These are phyloP conservation scores for Auxenochlorella pyrenoidosa DNA, from an alignment of 139 green algal genomes.

Conservation along the genomic window DNA sequence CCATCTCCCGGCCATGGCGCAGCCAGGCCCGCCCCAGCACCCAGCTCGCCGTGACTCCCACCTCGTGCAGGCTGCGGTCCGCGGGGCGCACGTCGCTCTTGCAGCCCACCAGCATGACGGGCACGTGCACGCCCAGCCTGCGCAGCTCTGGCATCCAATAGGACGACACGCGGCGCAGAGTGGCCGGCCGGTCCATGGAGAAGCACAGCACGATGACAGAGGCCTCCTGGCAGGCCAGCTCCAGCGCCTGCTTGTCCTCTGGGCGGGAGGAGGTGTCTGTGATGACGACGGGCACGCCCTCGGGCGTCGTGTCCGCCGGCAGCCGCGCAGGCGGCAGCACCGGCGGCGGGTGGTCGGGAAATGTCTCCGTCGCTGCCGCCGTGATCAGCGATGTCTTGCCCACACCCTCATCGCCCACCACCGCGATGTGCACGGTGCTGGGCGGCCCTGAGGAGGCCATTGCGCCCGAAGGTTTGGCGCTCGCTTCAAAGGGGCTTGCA, in stretches of 20 bases:
- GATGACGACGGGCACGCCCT: slow-evolving; percentile 77
- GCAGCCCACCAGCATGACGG: slow-evolving; percentile 81
- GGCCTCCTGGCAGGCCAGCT: slow-evolving; percentile 64
- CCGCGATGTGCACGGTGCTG: slow-evolving; percentile 48
- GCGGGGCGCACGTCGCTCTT: slow-evolving; percentile 73
- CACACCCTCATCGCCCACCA: slow-evolving; percentile 78
- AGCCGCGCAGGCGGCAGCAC: slow-evolving; percentile 82
- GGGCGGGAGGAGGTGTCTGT: slow-evolving; percentile 80
- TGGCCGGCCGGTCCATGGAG: slow-evolving; percentile 51
- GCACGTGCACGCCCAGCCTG: slow-evolving; percentile 54
- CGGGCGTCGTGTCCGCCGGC: slow-evolving; percentile 72
- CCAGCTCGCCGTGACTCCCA: not conserved
- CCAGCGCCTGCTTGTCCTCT: slow-evolving; percentile 72
- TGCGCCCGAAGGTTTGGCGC: no score
- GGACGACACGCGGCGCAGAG: slow-evolving; percentile 64
- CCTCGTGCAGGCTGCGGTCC: slow-evolving; percentile 65
- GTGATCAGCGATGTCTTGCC: slow-evolving; percentile 90
- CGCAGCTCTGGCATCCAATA: slow-evolving; percentile 82
- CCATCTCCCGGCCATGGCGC: not conserved
- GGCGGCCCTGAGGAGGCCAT: not conserved
- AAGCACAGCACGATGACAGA: slow-evolving; percentile 86
- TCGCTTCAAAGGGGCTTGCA: not conserved
- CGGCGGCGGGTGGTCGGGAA: slow-evolving; percentile 74
- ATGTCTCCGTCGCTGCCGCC: slow-evolving; percentile 80
- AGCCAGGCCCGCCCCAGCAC: not conserved